Evolutionary conservation across 768 basidiomycete genomes (phyloP).

Genomic region (Pleurotus djamor): DNA sequence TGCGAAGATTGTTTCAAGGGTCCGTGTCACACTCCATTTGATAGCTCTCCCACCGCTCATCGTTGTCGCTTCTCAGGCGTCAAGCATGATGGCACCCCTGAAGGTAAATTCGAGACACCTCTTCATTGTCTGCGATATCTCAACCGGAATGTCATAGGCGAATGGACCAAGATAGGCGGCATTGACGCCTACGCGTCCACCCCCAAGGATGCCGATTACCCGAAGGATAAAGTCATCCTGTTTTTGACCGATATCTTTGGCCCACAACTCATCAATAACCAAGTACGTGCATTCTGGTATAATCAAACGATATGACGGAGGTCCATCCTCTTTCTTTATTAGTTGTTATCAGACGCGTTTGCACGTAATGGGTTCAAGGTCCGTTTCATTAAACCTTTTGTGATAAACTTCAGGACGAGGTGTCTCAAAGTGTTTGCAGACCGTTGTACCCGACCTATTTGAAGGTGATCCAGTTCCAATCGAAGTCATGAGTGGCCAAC

Average conservation of each 20-base stretch:
- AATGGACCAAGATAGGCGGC: constrained; percentile 31
- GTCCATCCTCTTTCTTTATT: neutral
- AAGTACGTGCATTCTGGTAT: constrained; percentile 8
- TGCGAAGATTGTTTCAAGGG: constrained; percentile 42
- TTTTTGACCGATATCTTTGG: constrained; percentile 42
- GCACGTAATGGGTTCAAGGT: constrained; percentile 46
- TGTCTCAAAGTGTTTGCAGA: constrained; percentile 17
- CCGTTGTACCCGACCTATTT: constrained; percentile 38
- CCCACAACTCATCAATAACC: constrained; percentile 26
- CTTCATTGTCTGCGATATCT: neutral
- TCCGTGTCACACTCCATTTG: constrained; percentile 12
- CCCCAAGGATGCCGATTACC: constrained; percentile 29
- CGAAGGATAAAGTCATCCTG: constrained; percentile 43
- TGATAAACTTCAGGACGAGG: no score
- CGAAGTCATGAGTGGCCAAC: constrained; percentile 10
- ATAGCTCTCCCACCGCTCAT: neutral
- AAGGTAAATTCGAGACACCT: constrained; percentile 18
- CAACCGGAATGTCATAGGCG: constrained; percentile 23
- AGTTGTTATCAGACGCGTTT: constrained; percentile 42
- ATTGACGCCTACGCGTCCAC: constrained; percentile 39
- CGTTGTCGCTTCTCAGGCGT: constrained; percentile 18
- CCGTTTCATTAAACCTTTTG: neutral
- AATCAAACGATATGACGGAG: no score
- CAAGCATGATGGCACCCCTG: constrained; percentile 27
- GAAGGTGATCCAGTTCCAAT: constrained; percentile 20